A percentile compares a stretch with the other conserved stretches of the same genome.
phyloP scores from a whole-genome alignment of 306 rosid genomes.

The Urtica urens region DNA sequence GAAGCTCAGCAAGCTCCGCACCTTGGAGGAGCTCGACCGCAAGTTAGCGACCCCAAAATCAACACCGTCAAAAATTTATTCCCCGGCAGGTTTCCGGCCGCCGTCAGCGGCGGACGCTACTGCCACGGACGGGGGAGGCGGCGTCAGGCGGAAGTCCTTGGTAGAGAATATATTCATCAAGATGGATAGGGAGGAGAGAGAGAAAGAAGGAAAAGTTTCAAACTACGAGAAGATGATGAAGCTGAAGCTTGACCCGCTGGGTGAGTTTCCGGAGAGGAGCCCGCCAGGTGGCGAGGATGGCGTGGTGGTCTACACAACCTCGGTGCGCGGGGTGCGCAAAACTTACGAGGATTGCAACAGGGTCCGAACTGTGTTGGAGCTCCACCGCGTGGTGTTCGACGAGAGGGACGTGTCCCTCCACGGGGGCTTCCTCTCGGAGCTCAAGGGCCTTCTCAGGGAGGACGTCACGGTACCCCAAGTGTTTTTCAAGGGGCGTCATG shows the following conservation, averaged over 20 bases:
- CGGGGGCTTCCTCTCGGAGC: constrained; percentile 46
- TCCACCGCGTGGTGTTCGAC: constrained; percentile 47
- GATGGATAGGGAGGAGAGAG: constrained; percentile 54
- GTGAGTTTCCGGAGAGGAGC: constrained; percentile 51
- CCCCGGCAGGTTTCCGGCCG: neutral
- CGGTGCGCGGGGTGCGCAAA: constrained; percentile 64
- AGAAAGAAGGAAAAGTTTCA: constrained; percentile 39
- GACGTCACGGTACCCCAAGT: constrained; percentile 42
- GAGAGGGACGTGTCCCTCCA: constrained; percentile 91
- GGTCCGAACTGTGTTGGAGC: constrained; percentile 47
- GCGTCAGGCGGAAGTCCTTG: constrained; percentile 10
- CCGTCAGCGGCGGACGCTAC: neutral
- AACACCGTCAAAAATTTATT: too few species aligned
- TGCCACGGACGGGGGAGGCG: too few species aligned
- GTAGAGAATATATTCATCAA: constrained; percentile 61
- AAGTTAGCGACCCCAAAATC: constrained; percentile 20
- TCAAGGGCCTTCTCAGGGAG: constrained; percentile 43
- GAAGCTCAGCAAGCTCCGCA: constrained; percentile 38
- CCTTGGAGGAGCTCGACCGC: constrained; percentile 62
- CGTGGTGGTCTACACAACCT: constrained; percentile 84
- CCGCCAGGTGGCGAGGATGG: constrained; percentile 56
- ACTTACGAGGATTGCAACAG: constrained; percentile 64
- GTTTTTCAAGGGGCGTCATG: constrained; percentile 70
- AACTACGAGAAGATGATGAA: constrained; percentile 17
- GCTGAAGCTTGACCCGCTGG: constrained; percentile 36